Base-by-base conservation (phyloP, 768 basidiomycete genomes). In the Lactifluus pinguis region DNA sequence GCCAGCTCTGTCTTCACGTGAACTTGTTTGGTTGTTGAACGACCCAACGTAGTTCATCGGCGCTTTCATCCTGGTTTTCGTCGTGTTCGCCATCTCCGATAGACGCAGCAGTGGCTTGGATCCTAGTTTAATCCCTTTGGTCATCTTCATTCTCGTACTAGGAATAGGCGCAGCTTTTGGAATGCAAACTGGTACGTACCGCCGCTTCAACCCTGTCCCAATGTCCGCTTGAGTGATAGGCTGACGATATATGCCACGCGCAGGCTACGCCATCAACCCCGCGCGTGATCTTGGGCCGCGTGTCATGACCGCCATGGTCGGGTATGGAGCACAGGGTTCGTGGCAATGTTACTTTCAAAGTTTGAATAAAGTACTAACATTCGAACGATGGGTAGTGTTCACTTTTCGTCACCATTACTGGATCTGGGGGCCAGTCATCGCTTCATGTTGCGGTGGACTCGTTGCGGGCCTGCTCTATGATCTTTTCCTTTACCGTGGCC, bases 251-350 rank as follows among this genome's bases (percentile, higher is more conserved):
- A 30, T n/a, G n/a, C 21, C 17, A n/a, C 21, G 10, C 32, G 8
- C 62, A 78, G 83, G 80, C 52, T 84, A 76, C 64, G 81, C 84
- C 5, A 71, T 87, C 55, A 87, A 87, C 65, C 86, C 86, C 48
- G 84, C 86, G 45, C 83, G 87, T 66, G 86, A 88, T 71, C 73
- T 88, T 25, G 86, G 86, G 3, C 86, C 86, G 1, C 77, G 87
- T 10, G 65, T 88, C 39, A 70, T 87, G 68, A 86, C 84, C 0
- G 78, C 85, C 3, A 86, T 87, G 82, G 84, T 78, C 4, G 87
- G 86, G 14, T 88, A 86, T 64, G 86, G 86, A n/a, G 71, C 71
- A 66, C 76, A 76, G 42, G 82, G 69, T 69, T 21, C 10, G 62
- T 65, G 25, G 25, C 41, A 14, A n/a, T 30, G 25, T 39, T 41